Conservation (phyloP, 768 basidiomycete genomes). For the Boletus patriciae region DNA sequence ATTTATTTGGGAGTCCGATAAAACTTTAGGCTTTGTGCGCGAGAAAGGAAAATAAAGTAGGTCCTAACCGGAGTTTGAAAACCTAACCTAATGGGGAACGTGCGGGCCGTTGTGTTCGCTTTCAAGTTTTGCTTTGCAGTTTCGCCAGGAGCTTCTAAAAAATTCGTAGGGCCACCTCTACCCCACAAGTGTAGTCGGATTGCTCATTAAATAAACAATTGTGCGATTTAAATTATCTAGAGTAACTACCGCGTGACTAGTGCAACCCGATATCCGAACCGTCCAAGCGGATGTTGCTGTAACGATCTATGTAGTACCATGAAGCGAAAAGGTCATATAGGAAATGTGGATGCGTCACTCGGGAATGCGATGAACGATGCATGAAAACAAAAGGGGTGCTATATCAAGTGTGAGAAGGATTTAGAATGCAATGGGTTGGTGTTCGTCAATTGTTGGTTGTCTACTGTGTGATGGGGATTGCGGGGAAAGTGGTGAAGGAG, state of each 20-base stretch:
- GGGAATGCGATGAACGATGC: conserved; percentile 1
- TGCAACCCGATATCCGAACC: neutral
- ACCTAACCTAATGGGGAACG: too few species aligned
- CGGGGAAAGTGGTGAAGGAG: conserved; percentile 31
- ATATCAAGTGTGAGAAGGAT: neutral
- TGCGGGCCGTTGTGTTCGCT: too few species aligned
- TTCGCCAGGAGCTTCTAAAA: too few species aligned
- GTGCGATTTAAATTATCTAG: neutral
- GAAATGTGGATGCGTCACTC: conserved; percentile 7
- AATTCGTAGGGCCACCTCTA: too few species aligned
- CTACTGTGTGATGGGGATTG: conserved; percentile 31
- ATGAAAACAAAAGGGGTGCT: conserved; percentile 1
- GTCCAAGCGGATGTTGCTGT: conserved; percentile 3
- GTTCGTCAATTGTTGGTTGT: conserved; percentile 36
- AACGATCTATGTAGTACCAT: conserved; percentile 9
- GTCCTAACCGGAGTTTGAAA: too few species aligned
- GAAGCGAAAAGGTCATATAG: conserved; percentile 23
- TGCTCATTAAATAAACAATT: neutral
- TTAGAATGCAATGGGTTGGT: conserved; percentile 19
- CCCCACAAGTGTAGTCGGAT: too few species aligned
- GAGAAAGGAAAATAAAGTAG: too few species aligned
- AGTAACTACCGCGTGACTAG: neutral
- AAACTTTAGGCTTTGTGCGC: too few species aligned
- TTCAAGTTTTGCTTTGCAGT: too few species aligned
- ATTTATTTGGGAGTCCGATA: too few species aligned